Percentiles rank a stretch among this genome's conserved stretches.
Evolutionary conservation across 2,329 filamentous ascomycete genomes (phyloP).

Genomic region (Clathrospora elynae): DNA sequence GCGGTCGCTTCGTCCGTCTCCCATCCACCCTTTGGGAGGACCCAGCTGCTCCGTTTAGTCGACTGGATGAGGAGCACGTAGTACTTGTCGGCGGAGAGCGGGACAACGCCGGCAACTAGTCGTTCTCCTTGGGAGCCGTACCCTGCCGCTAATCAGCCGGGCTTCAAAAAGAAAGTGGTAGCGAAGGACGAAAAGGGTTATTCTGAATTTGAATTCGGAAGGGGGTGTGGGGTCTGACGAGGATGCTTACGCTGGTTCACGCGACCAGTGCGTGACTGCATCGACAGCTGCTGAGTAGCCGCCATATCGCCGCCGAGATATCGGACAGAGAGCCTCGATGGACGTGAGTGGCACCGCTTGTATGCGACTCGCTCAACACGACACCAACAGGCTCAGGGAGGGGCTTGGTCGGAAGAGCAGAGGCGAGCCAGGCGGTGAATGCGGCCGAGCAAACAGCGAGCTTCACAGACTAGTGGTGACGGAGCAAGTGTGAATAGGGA

Average conservation of each 20-base stretch:
- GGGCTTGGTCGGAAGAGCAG: constrained; percentile 22
- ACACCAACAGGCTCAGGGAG: constrained; percentile 11
- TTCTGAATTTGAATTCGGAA: constrained; percentile 9
- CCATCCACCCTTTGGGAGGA: constrained; percentile 97
- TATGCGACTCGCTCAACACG: constrained; percentile 22
- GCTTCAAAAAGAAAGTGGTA: constrained; percentile 8
- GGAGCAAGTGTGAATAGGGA: constrained; percentile 37
- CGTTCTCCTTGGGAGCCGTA: constrained; percentile 92
- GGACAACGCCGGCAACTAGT: constrained; percentile 92
- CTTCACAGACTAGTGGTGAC: constrained; percentile 12
- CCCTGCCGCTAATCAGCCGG: constrained; percentile 60
- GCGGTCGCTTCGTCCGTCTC: constrained; percentile 89
- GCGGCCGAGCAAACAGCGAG: constrained; percentile 36
- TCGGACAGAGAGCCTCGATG: constrained; percentile 10
- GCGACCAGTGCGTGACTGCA: constrained; percentile 74
- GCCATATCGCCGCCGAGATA: constrained; percentile 48
- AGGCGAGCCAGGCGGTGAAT: constrained; percentile 31
- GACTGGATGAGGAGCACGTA: constrained; percentile 94
- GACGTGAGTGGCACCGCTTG: constrained; percentile 10
- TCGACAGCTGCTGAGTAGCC: constrained; percentile 52
- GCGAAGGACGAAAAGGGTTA: constrained; percentile 11
- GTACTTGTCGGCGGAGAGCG: constrained; percentile 81
- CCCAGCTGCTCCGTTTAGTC: constrained; percentile 88
- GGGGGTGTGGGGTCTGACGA: constrained; percentile 23
- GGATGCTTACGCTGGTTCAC: constrained; percentile 77